These are phyloP conservation scores for Lactifluus piperatus DNA, from an alignment of 768 basidiomycete species.

Conservation along the genomic window DNA sequence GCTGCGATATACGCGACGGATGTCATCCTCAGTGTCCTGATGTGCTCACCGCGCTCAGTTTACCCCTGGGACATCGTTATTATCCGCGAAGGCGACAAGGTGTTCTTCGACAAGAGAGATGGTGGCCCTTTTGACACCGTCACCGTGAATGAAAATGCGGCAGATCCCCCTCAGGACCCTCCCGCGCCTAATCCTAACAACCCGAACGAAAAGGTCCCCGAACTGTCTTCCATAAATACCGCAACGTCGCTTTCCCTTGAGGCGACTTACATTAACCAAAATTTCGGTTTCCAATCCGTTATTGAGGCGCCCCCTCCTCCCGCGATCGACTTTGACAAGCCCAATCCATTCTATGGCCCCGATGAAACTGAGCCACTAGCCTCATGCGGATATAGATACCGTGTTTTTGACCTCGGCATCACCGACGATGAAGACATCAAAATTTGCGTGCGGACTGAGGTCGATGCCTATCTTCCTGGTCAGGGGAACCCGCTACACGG, in stretches of 20 bases:
- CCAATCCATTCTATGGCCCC: constrained; percentile 93
- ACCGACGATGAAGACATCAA: constrained; percentile 87
- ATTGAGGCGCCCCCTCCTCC: constrained; percentile 55
- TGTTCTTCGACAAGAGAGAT: constrained; percentile 97
- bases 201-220: constrained; percentile 59
- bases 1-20: constrained; percentile 93
- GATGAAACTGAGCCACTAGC: constrained; percentile 95
- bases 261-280: constrained; percentile 98
- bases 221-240: constrained; percentile 85
- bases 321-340: constrained; percentile 66
- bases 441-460: constrained; percentile 91
- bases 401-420: constrained; percentile 87
- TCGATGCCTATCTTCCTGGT: constrained; percentile 75
- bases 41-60: constrained; percentile 92
- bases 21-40: constrained; percentile 87
- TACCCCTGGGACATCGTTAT: constrained; percentile 99
- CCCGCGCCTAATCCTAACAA: constrained; percentile 71
- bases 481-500: constrained; percentile 56
- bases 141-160: constrained; percentile 97
- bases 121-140: constrained; percentile 96
- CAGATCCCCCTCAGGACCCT: constrained; percentile 86
- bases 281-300: constrained; percentile 95
- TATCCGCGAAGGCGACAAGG: constrained; percentile 81
- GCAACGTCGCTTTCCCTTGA: constrained; percentile 91
- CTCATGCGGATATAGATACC: constrained; percentile 93